Evolutionary conservation across 805 yeast genomes (phyloP).

Genomic region (Brettanomyces sp.): DNA sequence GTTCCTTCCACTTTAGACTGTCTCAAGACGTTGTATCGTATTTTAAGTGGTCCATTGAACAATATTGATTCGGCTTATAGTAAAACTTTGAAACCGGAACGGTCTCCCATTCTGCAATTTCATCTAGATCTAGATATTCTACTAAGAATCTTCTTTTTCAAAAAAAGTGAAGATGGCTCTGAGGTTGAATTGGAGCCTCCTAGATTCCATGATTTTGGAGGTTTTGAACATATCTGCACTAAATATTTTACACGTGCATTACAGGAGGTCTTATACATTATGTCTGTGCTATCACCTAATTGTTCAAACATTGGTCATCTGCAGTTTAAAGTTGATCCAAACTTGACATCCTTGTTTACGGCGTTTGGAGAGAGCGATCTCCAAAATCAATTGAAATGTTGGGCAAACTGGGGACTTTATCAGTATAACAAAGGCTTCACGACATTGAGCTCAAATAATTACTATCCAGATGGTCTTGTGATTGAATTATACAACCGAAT

Average conservation of each 20-base stretch:
- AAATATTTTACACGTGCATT: conserved; percentile 49
- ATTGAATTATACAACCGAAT: conserved; percentile 37
- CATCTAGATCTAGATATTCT: conserved; percentile 49
- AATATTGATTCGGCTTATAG: conserved; percentile 33
- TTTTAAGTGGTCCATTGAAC: conserved; percentile 58
- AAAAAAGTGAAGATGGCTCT: conserved; percentile 13
- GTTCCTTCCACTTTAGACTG: conserved; percentile 51
- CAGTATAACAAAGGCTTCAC: conserved; percentile 23
- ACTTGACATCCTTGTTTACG: conserved; percentile 8
- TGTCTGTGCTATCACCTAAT: conserved; percentile 18
- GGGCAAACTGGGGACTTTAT: conserved; percentile 16
- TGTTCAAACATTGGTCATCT: conserved; percentile 13
- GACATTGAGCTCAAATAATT: conserved; percentile 37
- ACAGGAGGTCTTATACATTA: conserved; percentile 41
- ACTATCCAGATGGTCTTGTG: conserved; percentile 40
- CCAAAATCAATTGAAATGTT: conserved; percentile 12
- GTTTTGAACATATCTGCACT: conserved; percentile 16
- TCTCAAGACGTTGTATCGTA: conserved; percentile 49
- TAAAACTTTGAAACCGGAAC: conserved; percentile 47
- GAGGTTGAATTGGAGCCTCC: conserved; percentile 23
- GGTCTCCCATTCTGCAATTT: conserved; percentile 30
- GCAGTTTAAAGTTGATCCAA: background rate
- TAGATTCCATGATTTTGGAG: conserved; percentile 18
- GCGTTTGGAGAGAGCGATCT: conserved; percentile 18
- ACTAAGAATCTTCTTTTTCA: conserved; percentile 37